Evolutionary conservation across 2,329 filamentous ascomycete genomes (phyloP).

Genomic region (Pseudogymnoascus sp.): DNA sequence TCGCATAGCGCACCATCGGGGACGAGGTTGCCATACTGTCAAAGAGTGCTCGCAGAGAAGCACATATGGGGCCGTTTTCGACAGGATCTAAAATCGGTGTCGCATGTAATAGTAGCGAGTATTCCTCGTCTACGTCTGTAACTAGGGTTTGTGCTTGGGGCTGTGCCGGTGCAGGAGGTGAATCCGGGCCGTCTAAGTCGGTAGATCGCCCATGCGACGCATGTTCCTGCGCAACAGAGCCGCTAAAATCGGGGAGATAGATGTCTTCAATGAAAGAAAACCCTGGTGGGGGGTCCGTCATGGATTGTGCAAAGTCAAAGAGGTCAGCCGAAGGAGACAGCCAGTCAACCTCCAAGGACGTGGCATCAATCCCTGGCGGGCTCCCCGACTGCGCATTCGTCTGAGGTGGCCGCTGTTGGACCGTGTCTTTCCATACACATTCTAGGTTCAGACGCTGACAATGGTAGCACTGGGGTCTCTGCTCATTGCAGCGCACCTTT

Average conservation of each 20-base stretch:
- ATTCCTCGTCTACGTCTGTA: slow-evolving; percentile 6
- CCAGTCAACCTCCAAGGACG: slow-evolving; percentile 1
- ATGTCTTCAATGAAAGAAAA: slow-evolving; percentile 6
- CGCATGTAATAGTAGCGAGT: slow-evolving; percentile 4
- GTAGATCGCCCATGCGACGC: neutral
- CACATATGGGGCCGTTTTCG: neutral
- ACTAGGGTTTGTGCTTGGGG: neutral
- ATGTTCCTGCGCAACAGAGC: neutral
- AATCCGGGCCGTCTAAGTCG: neutral
- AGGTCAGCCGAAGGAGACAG: slow-evolving; percentile 5
- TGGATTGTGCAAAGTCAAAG: neutral
- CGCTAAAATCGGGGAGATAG: neutral
- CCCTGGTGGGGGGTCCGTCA: neutral
- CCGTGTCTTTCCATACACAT: neutral
- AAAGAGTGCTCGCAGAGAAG: slow-evolving; percentile 1
- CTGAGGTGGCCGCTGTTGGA: neutral
- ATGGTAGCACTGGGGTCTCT: slow-evolving; percentile 5
- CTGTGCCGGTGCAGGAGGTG: neutral
- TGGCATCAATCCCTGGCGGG: neutral
- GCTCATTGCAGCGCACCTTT: slow-evolving; percentile 5
- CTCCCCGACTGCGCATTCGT: neutral
- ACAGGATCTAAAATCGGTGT: slow-evolving; percentile 3
- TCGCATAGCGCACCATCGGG: neutral
- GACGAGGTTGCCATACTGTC: slow-evolving; percentile 6
- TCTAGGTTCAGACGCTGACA: slow-evolving; percentile 1